Evolutionary conservation across 495 filamentous ascomycete species (phyloP).

Genomic region (Cercophora scortea): DNA sequence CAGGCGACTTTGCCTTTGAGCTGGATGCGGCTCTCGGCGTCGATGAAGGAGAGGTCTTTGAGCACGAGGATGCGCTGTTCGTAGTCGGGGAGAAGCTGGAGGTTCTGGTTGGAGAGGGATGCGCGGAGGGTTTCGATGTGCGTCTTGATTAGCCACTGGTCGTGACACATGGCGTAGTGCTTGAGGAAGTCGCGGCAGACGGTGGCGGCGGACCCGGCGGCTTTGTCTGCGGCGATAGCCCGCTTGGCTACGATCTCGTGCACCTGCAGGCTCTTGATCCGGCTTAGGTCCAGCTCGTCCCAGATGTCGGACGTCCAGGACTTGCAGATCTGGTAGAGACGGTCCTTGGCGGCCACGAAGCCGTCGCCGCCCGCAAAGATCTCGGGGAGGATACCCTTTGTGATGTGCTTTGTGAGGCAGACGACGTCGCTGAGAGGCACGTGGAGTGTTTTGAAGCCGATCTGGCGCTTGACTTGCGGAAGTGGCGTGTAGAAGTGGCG

Average conservation of each 20-base stretch:
- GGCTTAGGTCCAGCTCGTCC: conserved; percentile 78
- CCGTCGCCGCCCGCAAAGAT: conserved; percentile 40
- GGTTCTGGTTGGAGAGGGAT: conserved; percentile 90
- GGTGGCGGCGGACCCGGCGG: conserved; percentile 50
- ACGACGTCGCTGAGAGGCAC: conserved; percentile 69
- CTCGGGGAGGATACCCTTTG: conserved; percentile 53
- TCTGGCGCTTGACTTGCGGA: conserved; percentile 48
- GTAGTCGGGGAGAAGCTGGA: conserved; percentile 95
- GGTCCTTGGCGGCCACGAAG: conserved; percentile 43
- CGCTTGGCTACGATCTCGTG: conserved; percentile 67
- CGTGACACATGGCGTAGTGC: conserved; percentile 90
- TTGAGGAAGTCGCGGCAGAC: conserved; percentile 69
- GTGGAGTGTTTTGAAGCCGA: conserved; percentile 54
- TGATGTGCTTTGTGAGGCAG: conserved; percentile 65
- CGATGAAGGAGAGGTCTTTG: conserved; percentile 84
- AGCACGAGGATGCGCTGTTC: conserved; percentile 89
- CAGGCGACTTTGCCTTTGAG: conserved; percentile 98
- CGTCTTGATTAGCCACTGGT: conserved; percentile 89
- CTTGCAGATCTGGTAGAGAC: conserved; percentile 52
- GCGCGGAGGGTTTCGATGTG: conserved; percentile 78
- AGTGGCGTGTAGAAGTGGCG: conserved; percentile 51
- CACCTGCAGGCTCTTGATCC: conserved; percentile 68
- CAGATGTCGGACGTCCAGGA: conserved; percentile 68
- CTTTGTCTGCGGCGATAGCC: conserved; percentile 48
- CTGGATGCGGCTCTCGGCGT: conserved; percentile 73